Evolutionary conservation across 2,329 filamentous ascomycete genomes (phyloP).

Genomic region (Trichophyton mentagrophytes): DNA sequence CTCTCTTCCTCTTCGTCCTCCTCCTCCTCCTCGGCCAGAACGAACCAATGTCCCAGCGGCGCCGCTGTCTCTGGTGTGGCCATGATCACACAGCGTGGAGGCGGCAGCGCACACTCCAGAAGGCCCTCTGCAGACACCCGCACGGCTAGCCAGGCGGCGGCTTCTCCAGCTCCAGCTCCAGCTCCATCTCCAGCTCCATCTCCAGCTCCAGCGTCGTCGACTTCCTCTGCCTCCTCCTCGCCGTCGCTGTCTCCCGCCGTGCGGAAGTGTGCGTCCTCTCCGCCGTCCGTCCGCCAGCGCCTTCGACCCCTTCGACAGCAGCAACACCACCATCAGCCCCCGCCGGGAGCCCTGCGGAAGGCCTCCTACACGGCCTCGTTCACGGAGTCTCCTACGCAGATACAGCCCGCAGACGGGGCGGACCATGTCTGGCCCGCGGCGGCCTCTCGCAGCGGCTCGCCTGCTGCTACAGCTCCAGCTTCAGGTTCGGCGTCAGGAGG

Average conservation of each 20-base stretch:
- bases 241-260: neutral
- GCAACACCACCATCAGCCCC: neutral
- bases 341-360: no score
- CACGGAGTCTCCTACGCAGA: conserved; percentile 6
- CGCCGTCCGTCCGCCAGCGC: conserved; percentile 1
- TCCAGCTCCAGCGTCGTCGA: neutral
- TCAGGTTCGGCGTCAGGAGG: no score
- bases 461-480: neutral
- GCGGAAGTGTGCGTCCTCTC: neutral
- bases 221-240: neutral
- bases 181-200: no score
- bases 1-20: neutral
- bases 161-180: no score
- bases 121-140: conserved; percentile 16
- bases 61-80: conserved; percentile 20
- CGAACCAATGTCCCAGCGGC: conserved; percentile 1
- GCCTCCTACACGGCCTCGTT: neutral
- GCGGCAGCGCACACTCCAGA: conserved; percentile 19
- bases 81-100: conserved; percentile 34
- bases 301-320: conserved; percentile 2
- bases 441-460: neutral
- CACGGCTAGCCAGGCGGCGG: conserved; percentile 12
- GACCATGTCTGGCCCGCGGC: neutral
- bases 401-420: neutral
- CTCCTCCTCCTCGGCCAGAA: neutral